A percentile compares a stretch with the other conserved stretches of the same genome.
Conservation (phyloP, 768 basidiomycete genomes). For the Lactarius indigo region DNA sequence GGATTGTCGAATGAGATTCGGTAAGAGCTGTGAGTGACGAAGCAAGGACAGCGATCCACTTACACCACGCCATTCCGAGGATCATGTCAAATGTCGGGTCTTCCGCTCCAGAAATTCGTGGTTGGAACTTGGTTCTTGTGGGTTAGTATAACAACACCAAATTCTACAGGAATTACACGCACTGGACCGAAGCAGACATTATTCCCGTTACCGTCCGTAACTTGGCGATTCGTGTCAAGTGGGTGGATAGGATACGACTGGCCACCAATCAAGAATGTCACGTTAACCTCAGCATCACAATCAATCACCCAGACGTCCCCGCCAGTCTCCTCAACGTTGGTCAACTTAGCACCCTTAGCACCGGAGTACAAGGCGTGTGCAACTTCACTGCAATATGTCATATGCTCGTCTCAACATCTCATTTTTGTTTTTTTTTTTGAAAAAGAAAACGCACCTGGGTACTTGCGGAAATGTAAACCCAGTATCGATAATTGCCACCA, state of each 20-base stretch:
- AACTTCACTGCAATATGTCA: constrained; percentile 36
- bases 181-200: constrained; percentile 35
- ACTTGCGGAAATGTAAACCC: constrained; percentile 68
- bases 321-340: constrained; percentile 37
- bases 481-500: constrained; percentile 63
- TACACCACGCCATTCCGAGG: constrained; percentile 70
- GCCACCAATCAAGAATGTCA: constrained; percentile 61
- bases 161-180: constrained; percentile 17
- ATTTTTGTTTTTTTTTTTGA: background rate
- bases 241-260: constrained; percentile 59
- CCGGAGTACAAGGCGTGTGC: constrained; percentile 58
- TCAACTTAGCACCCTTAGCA: constrained; percentile 48
- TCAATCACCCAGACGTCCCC: constrained; percentile 57
- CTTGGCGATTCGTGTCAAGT: constrained; percentile 45
- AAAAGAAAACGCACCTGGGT: constrained; percentile 36
- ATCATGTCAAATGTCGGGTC: constrained; percentile 58
- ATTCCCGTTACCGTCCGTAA: constrained; percentile 35
- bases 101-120: constrained; percentile 50
- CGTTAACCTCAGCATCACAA: constrained; percentile 59
- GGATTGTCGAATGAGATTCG: background rate
- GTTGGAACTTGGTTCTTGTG: constrained; percentile 54
- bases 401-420: background rate
- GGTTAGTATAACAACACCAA: background rate
- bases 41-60: constrained; percentile 28
- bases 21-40: background rate